Conservation (phyloP, 2,329 filamentous ascomycete genomes). For the Aspergillus aculeatinus region DNA sequence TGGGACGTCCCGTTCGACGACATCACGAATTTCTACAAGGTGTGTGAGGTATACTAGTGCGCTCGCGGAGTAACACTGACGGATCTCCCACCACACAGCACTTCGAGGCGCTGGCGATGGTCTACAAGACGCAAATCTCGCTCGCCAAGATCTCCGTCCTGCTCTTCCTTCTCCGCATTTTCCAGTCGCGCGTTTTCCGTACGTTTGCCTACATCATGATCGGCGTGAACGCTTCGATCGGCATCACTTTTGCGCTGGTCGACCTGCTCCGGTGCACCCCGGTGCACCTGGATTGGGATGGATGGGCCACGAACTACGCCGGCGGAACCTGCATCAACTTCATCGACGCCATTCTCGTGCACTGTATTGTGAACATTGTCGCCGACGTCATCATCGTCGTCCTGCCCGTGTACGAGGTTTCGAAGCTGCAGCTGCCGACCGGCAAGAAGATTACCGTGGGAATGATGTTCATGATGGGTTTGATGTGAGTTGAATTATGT, state of each 20-base stretch:
- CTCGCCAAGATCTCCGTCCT: conserved; percentile 27
- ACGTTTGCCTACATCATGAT: conserved; percentile 20
- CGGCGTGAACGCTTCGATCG: conserved; percentile 21
- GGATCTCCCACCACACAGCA: not conserved
- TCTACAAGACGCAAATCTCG: conserved; percentile 24
- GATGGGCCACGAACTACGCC: conserved; percentile 15
- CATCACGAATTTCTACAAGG: conserved; percentile 22
- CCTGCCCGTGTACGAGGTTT: conserved; percentile 24
- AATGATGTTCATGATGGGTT: conserved; percentile 22
- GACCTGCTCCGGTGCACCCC: conserved; percentile 22
- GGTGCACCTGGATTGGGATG: conserved; percentile 22
- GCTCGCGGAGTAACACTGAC: too few species aligned
- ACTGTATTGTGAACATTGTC: conserved; percentile 22
- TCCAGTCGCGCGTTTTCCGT: conserved; percentile 19
- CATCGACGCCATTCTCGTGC: conserved; percentile 16
- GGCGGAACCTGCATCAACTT: conserved; percentile 22
- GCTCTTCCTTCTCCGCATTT: conserved; percentile 26
- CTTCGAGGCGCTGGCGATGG: conserved; percentile 21
- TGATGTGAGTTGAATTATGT: conserved; percentile 12
- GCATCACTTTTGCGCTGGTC: conserved; percentile 18
- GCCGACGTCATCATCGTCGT: conserved; percentile 23
- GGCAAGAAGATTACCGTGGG: conserved; percentile 20
- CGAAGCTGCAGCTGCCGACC: conserved; percentile 19
- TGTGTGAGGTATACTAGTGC: not conserved
- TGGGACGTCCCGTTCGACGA: conserved; percentile 24